Conservation (phyloP, 768 basidiomycete genomes). For the Boletus tylopilopsis region DNA sequence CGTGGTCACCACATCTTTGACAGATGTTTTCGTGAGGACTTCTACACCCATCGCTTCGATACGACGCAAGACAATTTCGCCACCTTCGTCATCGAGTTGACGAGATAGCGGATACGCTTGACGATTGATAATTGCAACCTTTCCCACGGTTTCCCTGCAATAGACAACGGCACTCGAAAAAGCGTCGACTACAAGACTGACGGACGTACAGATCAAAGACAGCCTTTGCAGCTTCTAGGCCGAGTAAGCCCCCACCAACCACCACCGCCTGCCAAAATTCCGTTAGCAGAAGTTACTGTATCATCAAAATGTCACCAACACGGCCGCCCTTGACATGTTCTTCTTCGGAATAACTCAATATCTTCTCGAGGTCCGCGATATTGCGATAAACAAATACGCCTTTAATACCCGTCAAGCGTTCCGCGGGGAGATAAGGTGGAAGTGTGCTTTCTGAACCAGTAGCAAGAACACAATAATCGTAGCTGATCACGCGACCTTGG, state of each 20-base stretch:
- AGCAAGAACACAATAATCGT: conserved; percentile 63
- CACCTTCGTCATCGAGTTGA: conserved; percentile 54
- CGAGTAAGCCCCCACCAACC: conserved; percentile 69
- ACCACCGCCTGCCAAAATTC: conserved; percentile 27
- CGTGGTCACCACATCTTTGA: conserved; percentile 36
- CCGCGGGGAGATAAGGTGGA: conserved; percentile 51
- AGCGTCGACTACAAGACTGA: background rate
- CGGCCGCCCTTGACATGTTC: conserved; percentile 36
- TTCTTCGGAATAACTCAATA: conserved; percentile 54
- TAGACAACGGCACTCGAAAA: background rate
- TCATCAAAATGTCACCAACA: conserved; percentile 10
- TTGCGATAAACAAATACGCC: conserved; percentile 74
- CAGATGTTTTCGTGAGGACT: conserved; percentile 43
- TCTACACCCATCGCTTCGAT: conserved; percentile 59
- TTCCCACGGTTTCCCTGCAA: conserved; percentile 32
- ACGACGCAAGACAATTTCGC: conserved; percentile 56
- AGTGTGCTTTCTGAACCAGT: conserved; percentile 66
- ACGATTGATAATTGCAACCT: conserved; percentile 53
- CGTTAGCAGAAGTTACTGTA: background rate
- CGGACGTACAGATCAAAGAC: conserved; percentile 49
- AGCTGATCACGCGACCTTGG: conserved; percentile 42
- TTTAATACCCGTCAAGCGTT: conserved; percentile 36
- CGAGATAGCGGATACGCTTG: conserved; percentile 52
- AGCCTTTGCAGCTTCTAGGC: conserved; percentile 74
- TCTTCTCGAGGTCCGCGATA: conserved; percentile 61